Conservation (phyloP, 164 flowering plant genomes). For the Akebia trifoliata region DNA sequence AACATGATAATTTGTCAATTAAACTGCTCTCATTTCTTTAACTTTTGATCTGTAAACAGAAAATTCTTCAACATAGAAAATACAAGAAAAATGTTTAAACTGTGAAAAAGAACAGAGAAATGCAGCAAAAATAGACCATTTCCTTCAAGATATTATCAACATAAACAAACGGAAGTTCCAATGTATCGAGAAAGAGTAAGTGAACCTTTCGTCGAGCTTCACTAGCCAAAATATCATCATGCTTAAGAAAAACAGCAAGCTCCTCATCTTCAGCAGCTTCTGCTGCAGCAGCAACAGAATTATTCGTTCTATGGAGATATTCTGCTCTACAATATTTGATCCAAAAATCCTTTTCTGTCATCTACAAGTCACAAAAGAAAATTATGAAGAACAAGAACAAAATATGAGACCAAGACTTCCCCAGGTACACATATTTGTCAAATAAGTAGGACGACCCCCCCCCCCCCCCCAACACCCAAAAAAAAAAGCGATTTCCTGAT, state of each 20-base stretch:
- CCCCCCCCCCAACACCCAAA: too few relatives aligned
- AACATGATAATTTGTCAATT: too few relatives aligned
- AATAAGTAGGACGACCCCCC: too few relatives aligned
- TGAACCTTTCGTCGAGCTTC: constrained; percentile 86
- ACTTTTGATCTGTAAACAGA: constrained; percentile 60
- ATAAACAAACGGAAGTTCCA: not conserved
- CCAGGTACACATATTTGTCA: too few relatives aligned
- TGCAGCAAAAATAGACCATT: not conserved
- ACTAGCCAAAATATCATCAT: constrained; percentile 73
- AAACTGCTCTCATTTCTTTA: too few relatives aligned
- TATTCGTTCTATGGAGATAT: constrained; percentile 74
- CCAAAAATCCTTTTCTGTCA: constrained; percentile 92
- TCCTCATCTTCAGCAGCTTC: constrained; percentile 99
- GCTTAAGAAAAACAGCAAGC: constrained; percentile 83
- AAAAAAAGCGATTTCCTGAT: not conserved
- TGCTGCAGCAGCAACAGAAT: constrained; percentile 79
- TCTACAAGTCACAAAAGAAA: constrained; percentile 35
- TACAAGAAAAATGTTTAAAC: constrained; percentile 3
- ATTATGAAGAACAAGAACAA: not conserved
- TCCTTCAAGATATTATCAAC: not conserved
- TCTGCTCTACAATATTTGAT: constrained; percentile 90
- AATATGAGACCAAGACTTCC: not conserved
- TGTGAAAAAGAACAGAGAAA: not conserved
- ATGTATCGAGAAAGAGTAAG: constrained; percentile 3
- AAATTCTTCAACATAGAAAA: constrained; percentile 5